Percentiles rank a stretch among this genome's conserved stretches.
These are phyloP conservation scores for Leccinum subgranulosum DNA, from an alignment of 768 basidiomycete genomes.

Conservation along the genomic window DNA sequence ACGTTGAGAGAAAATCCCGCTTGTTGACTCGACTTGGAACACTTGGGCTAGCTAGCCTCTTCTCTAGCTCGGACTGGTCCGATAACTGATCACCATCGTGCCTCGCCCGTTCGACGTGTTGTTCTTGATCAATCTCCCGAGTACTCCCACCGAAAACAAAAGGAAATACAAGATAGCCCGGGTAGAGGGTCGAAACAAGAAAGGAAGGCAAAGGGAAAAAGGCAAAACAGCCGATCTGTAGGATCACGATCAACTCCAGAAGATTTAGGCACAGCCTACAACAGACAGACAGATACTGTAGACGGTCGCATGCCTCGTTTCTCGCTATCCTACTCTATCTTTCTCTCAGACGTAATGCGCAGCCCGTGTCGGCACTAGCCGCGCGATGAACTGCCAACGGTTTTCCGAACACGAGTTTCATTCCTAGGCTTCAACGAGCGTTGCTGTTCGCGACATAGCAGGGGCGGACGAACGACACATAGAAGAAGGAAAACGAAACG, in stretches of 20 bases:
- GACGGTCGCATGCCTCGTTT: not conserved
- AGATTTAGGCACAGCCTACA: not conserved
- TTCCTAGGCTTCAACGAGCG: not conserved
- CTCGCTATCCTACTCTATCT: constrained; percentile 1
- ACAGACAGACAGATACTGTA: not conserved
- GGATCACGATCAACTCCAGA: not conserved
- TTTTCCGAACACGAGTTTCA: not conserved
- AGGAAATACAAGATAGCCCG: not conserved
- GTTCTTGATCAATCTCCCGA: not conserved
- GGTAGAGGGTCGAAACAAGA: not conserved
- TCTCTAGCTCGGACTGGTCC: not conserved
- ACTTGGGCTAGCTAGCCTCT: not conserved
- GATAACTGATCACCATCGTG: not conserved
- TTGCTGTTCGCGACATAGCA: no score
- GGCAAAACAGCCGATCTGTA: not conserved
- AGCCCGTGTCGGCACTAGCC: not conserved
- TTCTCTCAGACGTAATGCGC: not conserved
- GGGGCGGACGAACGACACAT: not conserved
- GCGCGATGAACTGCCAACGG: not conserved
- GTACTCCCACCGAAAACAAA: not conserved
- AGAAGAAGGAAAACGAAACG: not conserved
- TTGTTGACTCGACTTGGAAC: not conserved
- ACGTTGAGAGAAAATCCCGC: not conserved
- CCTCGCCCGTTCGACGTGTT: not conserved
- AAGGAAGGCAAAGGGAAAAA: no score